A percentile compares a stretch with the other conserved stretches of the same genome.
These are phyloP conservation scores for Mycena amicta DNA, from an alignment of 768 basidiomycete species.

Conservation along the genomic window DNA sequence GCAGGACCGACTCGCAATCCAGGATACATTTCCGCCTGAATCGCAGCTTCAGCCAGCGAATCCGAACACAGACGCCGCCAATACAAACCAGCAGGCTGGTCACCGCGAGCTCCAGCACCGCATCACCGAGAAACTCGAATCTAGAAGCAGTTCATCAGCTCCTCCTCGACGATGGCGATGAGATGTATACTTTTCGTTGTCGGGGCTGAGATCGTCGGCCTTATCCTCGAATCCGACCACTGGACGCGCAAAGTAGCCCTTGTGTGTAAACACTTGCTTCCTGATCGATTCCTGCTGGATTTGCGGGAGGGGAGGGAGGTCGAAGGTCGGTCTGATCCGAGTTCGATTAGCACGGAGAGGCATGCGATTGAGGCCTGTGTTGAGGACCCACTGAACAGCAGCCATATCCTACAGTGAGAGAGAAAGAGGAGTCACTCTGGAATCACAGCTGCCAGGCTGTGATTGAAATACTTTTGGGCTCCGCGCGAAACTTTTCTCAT, in stretches of 20 bases:
- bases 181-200: constrained; percentile 72
- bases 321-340: constrained; percentile 20
- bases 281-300: constrained; percentile 51
- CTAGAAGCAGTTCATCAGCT: constrained; percentile 36
- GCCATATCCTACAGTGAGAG: too few species aligned
- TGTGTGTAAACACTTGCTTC: constrained; percentile 72
- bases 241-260: constrained; percentile 68
- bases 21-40: constrained; percentile 54
- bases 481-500: too few species aligned
- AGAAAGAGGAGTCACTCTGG: too few species aligned
- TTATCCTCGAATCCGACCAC: constrained; percentile 78
- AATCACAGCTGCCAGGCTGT: too few species aligned
- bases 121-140: constrained; percentile 77
- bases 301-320: constrained; percentile 58
- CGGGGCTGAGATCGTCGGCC: constrained; percentile 71
- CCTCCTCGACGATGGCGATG: not conserved
- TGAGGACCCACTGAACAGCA: too few species aligned
- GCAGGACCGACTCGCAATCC: constrained; percentile 75
- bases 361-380: too few species aligned
- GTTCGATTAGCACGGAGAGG: too few species aligned
- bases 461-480: too few species aligned
- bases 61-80: not conserved
- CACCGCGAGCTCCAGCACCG: constrained; percentile 68
- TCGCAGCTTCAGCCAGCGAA: not conserved
- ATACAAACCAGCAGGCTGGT: constrained; percentile 55